phyloP scores from a whole-genome alignment of 2,329 filamentous ascomycete species.

The Colletotrichum spinosum region DNA sequence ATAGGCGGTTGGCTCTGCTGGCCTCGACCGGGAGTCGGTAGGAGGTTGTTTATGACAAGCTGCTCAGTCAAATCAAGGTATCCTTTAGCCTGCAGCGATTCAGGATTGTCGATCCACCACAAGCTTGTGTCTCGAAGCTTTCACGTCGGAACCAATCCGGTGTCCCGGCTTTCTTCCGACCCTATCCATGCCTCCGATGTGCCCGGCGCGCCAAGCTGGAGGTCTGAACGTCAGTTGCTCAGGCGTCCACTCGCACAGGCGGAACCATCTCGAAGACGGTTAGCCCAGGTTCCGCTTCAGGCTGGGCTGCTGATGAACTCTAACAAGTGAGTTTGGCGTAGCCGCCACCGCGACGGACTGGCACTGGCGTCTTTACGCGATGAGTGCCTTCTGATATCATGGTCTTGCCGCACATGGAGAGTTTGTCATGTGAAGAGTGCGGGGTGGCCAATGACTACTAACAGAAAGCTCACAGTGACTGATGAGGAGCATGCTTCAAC shows the following conservation, averaged over 20 bases:
- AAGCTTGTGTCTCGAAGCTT: not conserved
- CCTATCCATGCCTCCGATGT: not conserved
- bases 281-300: not conserved
- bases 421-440: constrained; percentile 32
- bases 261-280: constrained; percentile 10
- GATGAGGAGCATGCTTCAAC: no score
- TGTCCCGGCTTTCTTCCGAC: not conserved
- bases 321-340: constrained; percentile 11
- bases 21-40: no score
- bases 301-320: constrained; percentile 6
- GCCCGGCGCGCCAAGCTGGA: not conserved
- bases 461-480: no score
- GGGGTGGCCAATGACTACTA: no score
- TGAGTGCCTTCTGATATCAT: no score
- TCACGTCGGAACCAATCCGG: constrained; percentile 6
- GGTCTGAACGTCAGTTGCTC: constrained; percentile 11
- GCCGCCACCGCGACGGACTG: constrained; percentile 7
- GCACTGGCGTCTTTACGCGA: not conserved
- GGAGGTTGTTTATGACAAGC: no score
- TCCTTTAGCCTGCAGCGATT: not conserved
- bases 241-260: not conserved
- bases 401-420: constrained; percentile 2
- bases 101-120: constrained; percentile 1
- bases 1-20: no score
- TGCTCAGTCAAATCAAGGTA: no score